Percentiles rank a stretch among this genome's conserved stretches.
These are phyloP conservation scores for Talaromyces sp. DNA, from an alignment of 2,329 filamentous ascomycete genomes.

Conservation along the genomic window DNA sequence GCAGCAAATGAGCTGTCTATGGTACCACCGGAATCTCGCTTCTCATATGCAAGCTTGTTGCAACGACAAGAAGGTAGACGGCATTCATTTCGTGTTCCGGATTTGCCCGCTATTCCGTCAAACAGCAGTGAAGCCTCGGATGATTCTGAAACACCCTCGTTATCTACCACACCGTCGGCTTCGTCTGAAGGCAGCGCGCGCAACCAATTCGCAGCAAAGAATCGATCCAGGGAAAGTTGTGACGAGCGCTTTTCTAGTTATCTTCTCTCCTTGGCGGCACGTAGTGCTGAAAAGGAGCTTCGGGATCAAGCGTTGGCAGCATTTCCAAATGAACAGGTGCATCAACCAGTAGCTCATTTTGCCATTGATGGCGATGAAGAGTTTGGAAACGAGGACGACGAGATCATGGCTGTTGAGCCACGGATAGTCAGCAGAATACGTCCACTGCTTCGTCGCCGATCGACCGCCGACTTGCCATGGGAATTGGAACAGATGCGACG, in stretches of 20 bases:
- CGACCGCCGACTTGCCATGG: slow-evolving; percentile 54
- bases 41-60: slow-evolving; percentile 41
- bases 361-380: slow-evolving; percentile 39
- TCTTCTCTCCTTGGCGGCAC: slow-evolving; percentile 71
- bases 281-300: slow-evolving; percentile 73
- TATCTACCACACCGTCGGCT: slow-evolving; percentile 33
- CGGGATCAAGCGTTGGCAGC: slow-evolving; percentile 56
- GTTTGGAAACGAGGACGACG: slow-evolving; percentile 28
- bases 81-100: slow-evolving; percentile 58
- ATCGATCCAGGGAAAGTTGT: slow-evolving; percentile 51
- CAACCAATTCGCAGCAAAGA: slow-evolving; percentile 26
- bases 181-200: slow-evolving; percentile 27
- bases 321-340: slow-evolving; percentile 45
- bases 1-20: slow-evolving; percentile 17
- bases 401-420: slow-evolving; percentile 16
- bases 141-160: slow-evolving; percentile 40
- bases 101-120: slow-evolving; percentile 57
- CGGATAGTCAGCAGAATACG: slow-evolving; percentile 14
- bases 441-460: slow-evolving; percentile 37
- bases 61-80: slow-evolving; percentile 36
- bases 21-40: slow-evolving; percentile 35
- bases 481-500: slow-evolving; percentile 76
- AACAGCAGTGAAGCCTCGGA: slow-evolving; percentile 51
- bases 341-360: slow-evolving; percentile 45
- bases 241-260: slow-evolving; percentile 73